phyloP scores from a whole-genome alignment of 768 basidiomycete genomes.

The Termitomyces heimii region DNA sequence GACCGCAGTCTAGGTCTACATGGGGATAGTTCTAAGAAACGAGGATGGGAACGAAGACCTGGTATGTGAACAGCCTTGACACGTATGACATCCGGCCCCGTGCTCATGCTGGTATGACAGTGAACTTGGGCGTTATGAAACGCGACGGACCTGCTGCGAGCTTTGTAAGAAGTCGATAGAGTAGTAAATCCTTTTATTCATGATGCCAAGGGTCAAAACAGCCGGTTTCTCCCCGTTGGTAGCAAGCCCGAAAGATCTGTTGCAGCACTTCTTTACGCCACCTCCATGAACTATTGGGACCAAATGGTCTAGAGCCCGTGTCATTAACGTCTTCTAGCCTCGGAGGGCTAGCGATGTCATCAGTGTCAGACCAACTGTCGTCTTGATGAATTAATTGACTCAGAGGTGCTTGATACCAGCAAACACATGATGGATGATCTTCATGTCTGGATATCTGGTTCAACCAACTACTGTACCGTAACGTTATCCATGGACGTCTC shows the following conservation, averaged over 20 bases:
- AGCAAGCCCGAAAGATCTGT: background rate
- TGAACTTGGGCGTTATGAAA: conserved; percentile 52
- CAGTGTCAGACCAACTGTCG: background rate
- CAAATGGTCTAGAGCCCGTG: no score
- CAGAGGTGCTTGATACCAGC: background rate
- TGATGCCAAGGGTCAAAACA: no score
- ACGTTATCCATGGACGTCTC: background rate
- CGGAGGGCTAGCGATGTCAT: background rate
- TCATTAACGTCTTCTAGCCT: background rate
- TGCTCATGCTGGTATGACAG: conserved; percentile 21
- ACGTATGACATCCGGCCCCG: background rate
- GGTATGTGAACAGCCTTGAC: conserved; percentile 37
- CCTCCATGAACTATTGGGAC: background rate
- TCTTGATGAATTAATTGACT: background rate
- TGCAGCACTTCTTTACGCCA: background rate
- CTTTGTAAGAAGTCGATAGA: conserved; percentile 37
- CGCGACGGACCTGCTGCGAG: conserved; percentile 44
- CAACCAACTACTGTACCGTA: background rate
- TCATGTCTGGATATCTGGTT: background rate
- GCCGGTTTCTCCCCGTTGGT: background rate
- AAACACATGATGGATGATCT: background rate
- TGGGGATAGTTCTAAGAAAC: conserved; percentile 29
- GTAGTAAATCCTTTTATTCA: background rate
- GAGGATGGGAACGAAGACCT: conserved; percentile 54
- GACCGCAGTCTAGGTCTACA: conserved; percentile 45